A percentile compares a stretch with the other conserved stretches of the same genome.
Evolutionary conservation across 2,329 filamentous ascomycete genomes (phyloP).

Genomic region (Aspergillus latus): DNA sequence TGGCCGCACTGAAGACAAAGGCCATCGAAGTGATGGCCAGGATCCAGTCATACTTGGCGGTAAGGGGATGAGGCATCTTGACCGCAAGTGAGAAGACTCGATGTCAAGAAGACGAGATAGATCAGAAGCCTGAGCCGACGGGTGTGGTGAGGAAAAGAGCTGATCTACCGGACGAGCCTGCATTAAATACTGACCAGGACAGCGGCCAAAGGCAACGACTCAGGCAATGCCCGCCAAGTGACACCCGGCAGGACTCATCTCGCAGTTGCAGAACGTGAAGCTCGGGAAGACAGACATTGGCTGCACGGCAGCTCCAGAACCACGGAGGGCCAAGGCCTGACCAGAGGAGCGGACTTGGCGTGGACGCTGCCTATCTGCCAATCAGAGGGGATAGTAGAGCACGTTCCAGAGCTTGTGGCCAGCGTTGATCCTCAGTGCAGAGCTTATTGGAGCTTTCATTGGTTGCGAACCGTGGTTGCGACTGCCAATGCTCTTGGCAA

Average conservation of each 20-base stretch:
- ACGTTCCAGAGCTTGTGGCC: slow-evolving; percentile 20
- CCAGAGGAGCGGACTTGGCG: slow-evolving; percentile 20
- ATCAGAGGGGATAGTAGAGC: neutral
- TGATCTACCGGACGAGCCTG: neutral
- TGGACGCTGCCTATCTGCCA: neutral
- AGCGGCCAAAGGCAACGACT: neutral
- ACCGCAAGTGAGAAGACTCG: neutral
- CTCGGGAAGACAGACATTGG: slow-evolving; percentile 7
- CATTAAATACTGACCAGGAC: slow-evolving; percentile 2
- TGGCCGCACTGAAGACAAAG: slow-evolving; percentile 30
- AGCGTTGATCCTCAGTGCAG: neutral
- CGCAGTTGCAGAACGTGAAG: slow-evolving; percentile 15
- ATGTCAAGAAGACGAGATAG: neutral
- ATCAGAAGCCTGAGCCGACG: neutral
- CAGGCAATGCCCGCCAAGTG: slow-evolving; percentile 3
- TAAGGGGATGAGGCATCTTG: slow-evolving; percentile 23
- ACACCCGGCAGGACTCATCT: neutral
- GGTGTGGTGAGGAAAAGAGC: neutral
- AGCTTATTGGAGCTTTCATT: neutral
- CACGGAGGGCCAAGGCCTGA: too few species aligned
- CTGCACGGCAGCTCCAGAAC: neutral
- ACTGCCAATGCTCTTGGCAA: neutral
- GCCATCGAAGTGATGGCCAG: slow-evolving; percentile 30
- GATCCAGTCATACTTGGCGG: slow-evolving; percentile 33
- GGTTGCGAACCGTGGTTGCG: neutral